Percentiles rank a stretch among this genome's conserved stretches.
These are phyloP conservation scores for Aspergillus aculeatus DNA, from an alignment of 2,329 filamentous ascomycete genomes.

Conservation along the genomic window DNA sequence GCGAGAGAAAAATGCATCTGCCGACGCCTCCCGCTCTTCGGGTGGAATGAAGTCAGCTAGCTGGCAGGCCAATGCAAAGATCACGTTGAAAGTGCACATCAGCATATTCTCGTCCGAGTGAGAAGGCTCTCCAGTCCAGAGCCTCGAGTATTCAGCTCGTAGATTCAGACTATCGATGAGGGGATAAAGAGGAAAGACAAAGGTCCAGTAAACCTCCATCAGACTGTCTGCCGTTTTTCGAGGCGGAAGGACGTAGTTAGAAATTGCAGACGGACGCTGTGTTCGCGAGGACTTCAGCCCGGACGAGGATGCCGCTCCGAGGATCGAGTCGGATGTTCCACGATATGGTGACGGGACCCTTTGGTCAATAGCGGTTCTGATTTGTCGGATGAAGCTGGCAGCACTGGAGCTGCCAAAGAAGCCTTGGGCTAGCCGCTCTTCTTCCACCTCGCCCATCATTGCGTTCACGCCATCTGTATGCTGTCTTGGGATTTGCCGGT, in stretches of 20 bases:
- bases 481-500: background rate
- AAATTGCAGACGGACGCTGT: constrained; percentile 7
- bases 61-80: constrained; percentile 50
- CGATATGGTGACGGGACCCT: constrained; percentile 24
- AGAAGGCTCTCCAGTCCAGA: constrained; percentile 42
- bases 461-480: constrained; percentile 41
- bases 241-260: constrained; percentile 46
- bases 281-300: constrained; percentile 24
- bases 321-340: constrained; percentile 18
- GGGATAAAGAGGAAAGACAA: constrained; percentile 49
- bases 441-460: constrained; percentile 48
- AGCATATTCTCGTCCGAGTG: constrained; percentile 45
- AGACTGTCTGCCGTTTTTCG: constrained; percentile 48
- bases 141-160: constrained; percentile 39
- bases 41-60: constrained; percentile 43
- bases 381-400: constrained; percentile 49
- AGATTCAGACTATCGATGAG: constrained; percentile 44
- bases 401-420: constrained; percentile 52
- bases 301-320: constrained; percentile 11
- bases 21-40: constrained; percentile 42
- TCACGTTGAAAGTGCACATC: constrained; percentile 48
- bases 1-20: constrained; percentile 44
- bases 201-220: constrained; percentile 49
- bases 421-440: constrained; percentile 42
- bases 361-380: constrained; percentile 46